Base-by-base conservation (phyloP, 1,139 yeast genomes). In the Geotrichum restrictum region DNA sequence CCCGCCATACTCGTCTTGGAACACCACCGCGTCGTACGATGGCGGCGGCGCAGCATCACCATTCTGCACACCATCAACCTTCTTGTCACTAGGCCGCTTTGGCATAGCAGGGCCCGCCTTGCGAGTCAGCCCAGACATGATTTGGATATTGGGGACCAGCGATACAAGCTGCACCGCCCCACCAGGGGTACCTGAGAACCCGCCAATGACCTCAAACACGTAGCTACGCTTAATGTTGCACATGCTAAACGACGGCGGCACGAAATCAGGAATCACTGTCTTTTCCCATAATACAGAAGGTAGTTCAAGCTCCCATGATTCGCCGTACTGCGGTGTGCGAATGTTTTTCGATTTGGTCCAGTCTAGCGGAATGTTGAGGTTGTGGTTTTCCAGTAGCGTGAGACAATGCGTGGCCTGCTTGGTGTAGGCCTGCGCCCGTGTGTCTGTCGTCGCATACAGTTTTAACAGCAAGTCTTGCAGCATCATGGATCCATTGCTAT, bases 221-320 rank as follows among this genome's bases (percentile, higher is more conserved):
- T 82, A 82, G n/a, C 60, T 62, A 45, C 86, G 69, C 3, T 73
- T 63, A 14, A 82, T 74, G 62, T 81, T 82, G 64, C 88, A 82
- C 2, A 83, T 78, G 37, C 66, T 69, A 64, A 83, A 83, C 4
- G 79, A 70, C 1, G 87, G 86, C 0, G 81, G 67, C 7, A 80
- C 66, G 52, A 72, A 65, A 45, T 73, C 76, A 0, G 87, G 85
- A 13, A 82, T 61, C 0, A 72, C 63, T 33, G 78, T 75, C 55
- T 74, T 74, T 52, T 57, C 46, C 49, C 62, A 53, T 8, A 61
- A 13, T 1, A 34, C 36, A 1, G 53, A 49, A 10, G 64, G 62
- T 21, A 67, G 49, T 24, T 47, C 54, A 8, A 61, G 45, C 45
- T 64, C 66, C 59, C 50, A 51, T 3, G 32, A 18, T 16, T 16